phyloP scores from a whole-genome alignment of 2,329 filamentous ascomycete species.

The Pseudogymnoascus sp. region DNA sequence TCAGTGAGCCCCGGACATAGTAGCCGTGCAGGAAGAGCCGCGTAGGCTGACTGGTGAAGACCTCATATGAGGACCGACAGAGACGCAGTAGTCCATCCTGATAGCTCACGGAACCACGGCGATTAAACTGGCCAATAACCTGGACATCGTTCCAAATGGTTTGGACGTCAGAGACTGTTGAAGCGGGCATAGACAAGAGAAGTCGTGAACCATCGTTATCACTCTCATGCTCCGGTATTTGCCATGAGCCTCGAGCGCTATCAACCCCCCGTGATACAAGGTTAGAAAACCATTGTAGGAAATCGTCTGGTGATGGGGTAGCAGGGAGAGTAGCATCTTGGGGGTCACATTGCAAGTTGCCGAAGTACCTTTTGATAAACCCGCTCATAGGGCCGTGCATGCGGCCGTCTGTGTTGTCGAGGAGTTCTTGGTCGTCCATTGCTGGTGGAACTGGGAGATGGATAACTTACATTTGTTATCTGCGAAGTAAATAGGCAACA shows the following conservation, averaged over 20 bases:
- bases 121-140: not conserved
- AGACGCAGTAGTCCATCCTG: not conserved
- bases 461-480: not conserved
- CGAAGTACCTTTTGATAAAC: constrained; percentile 21
- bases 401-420: constrained; percentile 20
- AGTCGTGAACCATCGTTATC: not conserved
- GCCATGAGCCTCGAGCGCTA: not conserved
- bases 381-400: constrained; percentile 22
- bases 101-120: not conserved
- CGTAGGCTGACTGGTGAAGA: not conserved
- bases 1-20: not conserved
- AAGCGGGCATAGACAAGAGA: not conserved
- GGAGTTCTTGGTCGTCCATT: constrained; percentile 13
- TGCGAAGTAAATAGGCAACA: not conserved
- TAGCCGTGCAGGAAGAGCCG: not conserved
- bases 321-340: not conserved
- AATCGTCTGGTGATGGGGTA: not conserved
- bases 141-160: not conserved
- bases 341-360: not conserved
- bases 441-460: not conserved
- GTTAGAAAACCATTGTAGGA: not conserved
- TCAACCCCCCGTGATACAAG: not conserved
- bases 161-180: not conserved
- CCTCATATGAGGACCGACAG: not conserved
- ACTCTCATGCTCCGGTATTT: not conserved